Percentiles rank a stretch among this genome's conserved stretches.
These are phyloP conservation scores for Purshia tridentata DNA, from an alignment of 306 rosid genomes.

Conservation along the genomic window DNA sequence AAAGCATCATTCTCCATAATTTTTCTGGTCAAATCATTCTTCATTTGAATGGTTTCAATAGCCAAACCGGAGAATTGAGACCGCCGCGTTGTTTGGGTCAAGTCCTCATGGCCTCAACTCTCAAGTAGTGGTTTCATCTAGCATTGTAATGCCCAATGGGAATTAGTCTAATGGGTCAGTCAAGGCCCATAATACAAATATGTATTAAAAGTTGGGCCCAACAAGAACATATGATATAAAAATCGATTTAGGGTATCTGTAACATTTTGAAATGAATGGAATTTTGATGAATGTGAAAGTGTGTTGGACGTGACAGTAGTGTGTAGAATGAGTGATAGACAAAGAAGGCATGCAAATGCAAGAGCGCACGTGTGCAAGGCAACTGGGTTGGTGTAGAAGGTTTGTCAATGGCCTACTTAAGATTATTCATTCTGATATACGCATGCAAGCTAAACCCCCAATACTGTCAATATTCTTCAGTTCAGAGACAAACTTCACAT, in stretches of 20 bases:
- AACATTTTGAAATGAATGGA: no score
- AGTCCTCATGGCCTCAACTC: neutral
- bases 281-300: no score
- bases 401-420: constrained; percentile 33
- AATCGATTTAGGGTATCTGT: no score
- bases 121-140: neutral
- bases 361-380: constrained; percentile 44
- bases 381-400: constrained; percentile 35
- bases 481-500: constrained; percentile 26
- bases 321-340: neutral
- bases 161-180: neutral
- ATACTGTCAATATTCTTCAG: constrained; percentile 13
- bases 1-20: neutral
- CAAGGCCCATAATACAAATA: neutral
- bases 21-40: no score
- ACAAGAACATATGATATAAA: neutral
- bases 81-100: neutral
- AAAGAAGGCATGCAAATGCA: neutral
- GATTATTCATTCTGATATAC: neutral
- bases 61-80: neutral
- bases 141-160: no score
- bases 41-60: neutral
- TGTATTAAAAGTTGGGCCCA: neutral
- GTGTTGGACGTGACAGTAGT: neutral
- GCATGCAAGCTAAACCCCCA: constrained; percentile 16